These are phyloP conservation scores for Cercospora berteroae DNA, from an alignment of 2,329 filamentous ascomycete species.

Conservation along the genomic window DNA sequence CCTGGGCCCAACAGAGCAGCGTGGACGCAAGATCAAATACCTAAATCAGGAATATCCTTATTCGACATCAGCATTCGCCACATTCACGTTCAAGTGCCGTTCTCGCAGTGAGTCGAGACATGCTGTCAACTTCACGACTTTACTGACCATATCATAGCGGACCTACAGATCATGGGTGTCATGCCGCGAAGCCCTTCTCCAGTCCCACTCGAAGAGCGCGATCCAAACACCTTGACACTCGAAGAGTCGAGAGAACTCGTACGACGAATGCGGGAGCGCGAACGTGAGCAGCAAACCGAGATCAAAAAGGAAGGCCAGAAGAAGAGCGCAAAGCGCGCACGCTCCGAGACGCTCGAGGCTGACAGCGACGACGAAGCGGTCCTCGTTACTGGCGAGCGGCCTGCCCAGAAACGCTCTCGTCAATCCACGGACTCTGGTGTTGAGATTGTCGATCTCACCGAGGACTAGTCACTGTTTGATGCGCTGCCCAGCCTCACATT, in stretches of 20 bases:
- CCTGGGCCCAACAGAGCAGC: constrained; percentile 6
- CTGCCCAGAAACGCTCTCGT: constrained; percentile 14
- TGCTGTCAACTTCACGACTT: too few relatives aligned
- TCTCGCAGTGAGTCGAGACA: constrained; percentile 28
- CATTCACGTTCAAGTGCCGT: constrained; percentile 30
- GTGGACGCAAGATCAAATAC: background rate
- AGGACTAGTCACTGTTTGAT: constrained; percentile 16
- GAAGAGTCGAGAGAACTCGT: constrained; percentile 30
- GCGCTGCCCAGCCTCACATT: too few relatives aligned
- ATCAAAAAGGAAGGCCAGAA: constrained; percentile 16
- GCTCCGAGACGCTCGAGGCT: constrained; percentile 16
- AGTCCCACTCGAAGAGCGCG: constrained; percentile 29
- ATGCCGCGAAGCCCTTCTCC: constrained; percentile 31
- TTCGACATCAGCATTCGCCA: too few relatives aligned
- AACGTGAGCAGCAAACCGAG: background rate
- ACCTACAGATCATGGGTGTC: constrained; percentile 33
- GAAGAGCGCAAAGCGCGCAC: constrained; percentile 27
- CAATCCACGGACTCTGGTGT: constrained; percentile 24
- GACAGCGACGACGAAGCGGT: constrained; percentile 24
- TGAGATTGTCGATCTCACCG: constrained; percentile 29
- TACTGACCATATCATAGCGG: constrained; percentile 23
- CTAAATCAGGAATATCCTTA: too few relatives aligned
- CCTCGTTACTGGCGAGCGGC: constrained; percentile 11
- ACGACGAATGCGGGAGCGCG: constrained; percentile 9
- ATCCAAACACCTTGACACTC: constrained; percentile 26